A percentile compares a stretch with the other conserved stretches of the same genome.
These are phyloP conservation scores for Amylostereum chailletii DNA, from an alignment of 1,284 basidiomycete species.

Conservation along the genomic window DNA sequence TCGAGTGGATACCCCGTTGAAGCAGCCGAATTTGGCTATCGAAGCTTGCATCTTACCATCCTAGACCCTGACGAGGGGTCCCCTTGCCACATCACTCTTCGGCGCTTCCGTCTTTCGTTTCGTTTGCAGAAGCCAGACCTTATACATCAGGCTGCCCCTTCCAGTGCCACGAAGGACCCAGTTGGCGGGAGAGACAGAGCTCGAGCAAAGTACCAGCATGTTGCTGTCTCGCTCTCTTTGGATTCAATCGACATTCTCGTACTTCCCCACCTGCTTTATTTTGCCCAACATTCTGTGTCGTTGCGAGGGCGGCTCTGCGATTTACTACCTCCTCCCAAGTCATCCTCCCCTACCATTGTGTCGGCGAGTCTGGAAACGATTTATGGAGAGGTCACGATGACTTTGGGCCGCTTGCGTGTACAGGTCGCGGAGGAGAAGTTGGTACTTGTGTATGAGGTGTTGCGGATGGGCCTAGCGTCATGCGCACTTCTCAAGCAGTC, in stretches of 20 bases:
- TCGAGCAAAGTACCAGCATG: slow-evolving; percentile 25
- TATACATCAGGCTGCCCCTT: slow-evolving; percentile 8
- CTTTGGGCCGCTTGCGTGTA: slow-evolving; percentile 34
- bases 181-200: slow-evolving; percentile 12
- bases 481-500: slow-evolving; percentile 28
- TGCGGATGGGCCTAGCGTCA: slow-evolving; percentile 31
- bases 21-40: background rate
- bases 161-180: slow-evolving; percentile 14
- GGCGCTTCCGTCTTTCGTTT: slow-evolving; percentile 9
- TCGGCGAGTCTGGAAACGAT: slow-evolving; percentile 1
- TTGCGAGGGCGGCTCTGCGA: slow-evolving; percentile 25
- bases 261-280: slow-evolving; percentile 53
- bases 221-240: slow-evolving; percentile 29
- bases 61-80: slow-evolving; percentile 8
- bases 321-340: background rate
- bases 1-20: background rate
- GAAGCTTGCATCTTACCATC: slow-evolving; percentile 2
- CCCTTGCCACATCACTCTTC: slow-evolving; percentile 15
- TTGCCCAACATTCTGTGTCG: slow-evolving; percentile 50
- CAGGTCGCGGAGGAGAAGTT: slow-evolving; percentile 47
- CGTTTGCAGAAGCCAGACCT: slow-evolving; percentile 13
- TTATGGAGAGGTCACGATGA: slow-evolving; percentile 21
- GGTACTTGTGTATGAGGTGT: slow-evolving; percentile 35
- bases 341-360: background rate
- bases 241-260: slow-evolving; percentile 40